These are phyloP conservation scores for Candida albicans DNA, from an alignment of 1,139 yeast genomes.

Conservation along the genomic window DNA sequence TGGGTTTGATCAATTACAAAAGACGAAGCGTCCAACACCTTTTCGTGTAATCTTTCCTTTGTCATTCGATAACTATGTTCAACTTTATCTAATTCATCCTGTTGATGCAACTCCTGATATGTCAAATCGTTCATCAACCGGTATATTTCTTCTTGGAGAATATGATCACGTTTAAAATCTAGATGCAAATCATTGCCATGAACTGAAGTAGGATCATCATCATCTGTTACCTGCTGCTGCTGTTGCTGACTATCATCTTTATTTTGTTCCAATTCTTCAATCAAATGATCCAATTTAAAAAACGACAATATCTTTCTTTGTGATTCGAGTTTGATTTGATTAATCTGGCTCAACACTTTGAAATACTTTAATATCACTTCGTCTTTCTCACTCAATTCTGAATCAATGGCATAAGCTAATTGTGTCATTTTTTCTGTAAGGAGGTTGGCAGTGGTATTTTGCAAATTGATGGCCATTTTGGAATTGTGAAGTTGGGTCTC, in stretches of 20 bases:
- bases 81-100: conserved; percentile 29
- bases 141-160: conserved; percentile 46
- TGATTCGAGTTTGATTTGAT: conserved; percentile 31
- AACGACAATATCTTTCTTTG: conserved; percentile 36
- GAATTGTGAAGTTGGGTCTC: conserved; percentile 41
- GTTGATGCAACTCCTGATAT: conserved; percentile 36
- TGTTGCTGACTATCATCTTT: conserved; percentile 12
- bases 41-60: conserved; percentile 15
- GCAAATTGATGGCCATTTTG: conserved; percentile 38
- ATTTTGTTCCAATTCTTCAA: conserved; percentile 17
- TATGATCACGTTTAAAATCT: conserved; percentile 30
- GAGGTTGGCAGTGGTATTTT: conserved; percentile 34
- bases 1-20: conserved; percentile 1
- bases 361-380: conserved; percentile 32
- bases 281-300: conserved; percentile 41
- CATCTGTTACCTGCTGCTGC: conserved; percentile 3
- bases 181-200: conserved; percentile 15
- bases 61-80: conserved; percentile 18
- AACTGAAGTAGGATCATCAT: not conserved
- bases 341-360: conserved; percentile 27
- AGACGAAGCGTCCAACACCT: not conserved
- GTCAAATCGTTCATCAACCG: conserved; percentile 42
- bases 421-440: conserved; percentile 44
- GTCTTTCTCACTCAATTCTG: conserved; percentile 41
- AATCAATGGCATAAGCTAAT: conserved; percentile 40